Conservation (phyloP, 345 rosid genomes). For the Euphorbia lathyris region DNA sequence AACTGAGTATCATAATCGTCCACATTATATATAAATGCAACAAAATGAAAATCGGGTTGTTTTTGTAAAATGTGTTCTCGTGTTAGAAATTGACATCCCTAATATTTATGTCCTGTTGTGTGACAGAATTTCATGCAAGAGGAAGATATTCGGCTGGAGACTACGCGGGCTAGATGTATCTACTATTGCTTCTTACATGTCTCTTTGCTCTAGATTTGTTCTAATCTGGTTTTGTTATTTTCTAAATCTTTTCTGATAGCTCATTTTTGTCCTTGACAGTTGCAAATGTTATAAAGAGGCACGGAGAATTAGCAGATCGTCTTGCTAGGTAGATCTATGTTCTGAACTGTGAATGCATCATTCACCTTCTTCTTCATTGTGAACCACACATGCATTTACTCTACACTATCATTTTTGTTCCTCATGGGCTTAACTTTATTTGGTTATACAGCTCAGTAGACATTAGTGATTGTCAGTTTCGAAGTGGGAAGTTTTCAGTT, state of each 20-base stretch:
- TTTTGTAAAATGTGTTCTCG: too few species aligned
- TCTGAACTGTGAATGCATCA: neutral
- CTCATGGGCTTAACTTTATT: neutral
- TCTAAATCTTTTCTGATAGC: conserved; percentile 9
- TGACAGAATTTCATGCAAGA: conserved; percentile 57
- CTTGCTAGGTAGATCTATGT: conserved; percentile 56
- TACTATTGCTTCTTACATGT: conserved; percentile 8
- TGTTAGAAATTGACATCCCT: too few species aligned
- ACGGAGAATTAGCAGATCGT: conserved; percentile 70
- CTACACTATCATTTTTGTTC: too few species aligned
- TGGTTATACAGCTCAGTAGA: neutral
- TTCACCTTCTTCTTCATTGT: neutral
- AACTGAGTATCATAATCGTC: too few species aligned
- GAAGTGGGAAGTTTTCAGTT: neutral
- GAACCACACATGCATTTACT: too few species aligned
- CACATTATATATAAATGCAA: too few species aligned
- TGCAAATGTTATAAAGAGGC: conserved; percentile 77
- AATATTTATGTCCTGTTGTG: neutral
- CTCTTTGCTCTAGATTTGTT: conserved; percentile 2
- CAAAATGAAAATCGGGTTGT: too few species aligned
- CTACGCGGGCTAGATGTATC: conserved; percentile 75
- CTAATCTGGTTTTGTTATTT: neutral
- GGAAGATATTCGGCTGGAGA: conserved; percentile 64
- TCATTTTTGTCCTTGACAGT: conserved; percentile 44
- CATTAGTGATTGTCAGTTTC: neutral